Conservation (phyloP, 2,329 filamentous ascomycete genomes). For the Ophiocordyceps australis region DNA sequence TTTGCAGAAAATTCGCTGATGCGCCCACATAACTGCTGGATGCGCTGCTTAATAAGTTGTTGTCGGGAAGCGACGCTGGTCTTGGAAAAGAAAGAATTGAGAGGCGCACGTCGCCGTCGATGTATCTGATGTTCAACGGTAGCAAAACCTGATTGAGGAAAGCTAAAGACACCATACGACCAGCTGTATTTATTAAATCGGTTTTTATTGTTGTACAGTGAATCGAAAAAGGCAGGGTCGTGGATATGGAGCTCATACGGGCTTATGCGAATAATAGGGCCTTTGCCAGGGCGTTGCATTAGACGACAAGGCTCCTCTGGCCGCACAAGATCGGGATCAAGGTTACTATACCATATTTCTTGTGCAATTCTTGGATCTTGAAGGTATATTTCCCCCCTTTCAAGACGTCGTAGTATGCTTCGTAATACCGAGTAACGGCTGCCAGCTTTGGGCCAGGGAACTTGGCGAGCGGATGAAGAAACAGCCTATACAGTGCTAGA, state of each 20-base stretch:
- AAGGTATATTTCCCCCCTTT: conserved; percentile 9
- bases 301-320: not conserved
- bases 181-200: conserved; percentile 1
- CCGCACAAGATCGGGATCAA: not conserved
- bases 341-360: conserved; percentile 11
- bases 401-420: conserved; percentile 14
- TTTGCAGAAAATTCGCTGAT: too few species aligned
- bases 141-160: conserved; percentile 2
- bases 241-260: conserved; percentile 10
- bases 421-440: conserved; percentile 11
- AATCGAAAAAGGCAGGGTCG: conserved; percentile 9
- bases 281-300: conserved; percentile 3
- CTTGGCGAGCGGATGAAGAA: conserved; percentile 8
- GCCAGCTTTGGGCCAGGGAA: conserved; percentile 15
- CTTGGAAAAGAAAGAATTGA: not conserved
- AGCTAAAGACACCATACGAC: not conserved
- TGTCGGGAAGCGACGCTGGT: not conserved
- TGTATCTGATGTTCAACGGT: conserved; percentile 6
- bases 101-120: conserved; percentile 2
- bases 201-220: conserved; percentile 4
- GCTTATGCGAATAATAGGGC: conserved; percentile 11
- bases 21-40: too few species aligned
- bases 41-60: not conserved
- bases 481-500: conserved; percentile 6
- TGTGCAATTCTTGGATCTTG: conserved; percentile 13